Evolutionary conservation across 805 yeast genomes (phyloP), one percentile per base, ranked within the genome.

Genomic region (Priceomyces haplophilus): DNA sequence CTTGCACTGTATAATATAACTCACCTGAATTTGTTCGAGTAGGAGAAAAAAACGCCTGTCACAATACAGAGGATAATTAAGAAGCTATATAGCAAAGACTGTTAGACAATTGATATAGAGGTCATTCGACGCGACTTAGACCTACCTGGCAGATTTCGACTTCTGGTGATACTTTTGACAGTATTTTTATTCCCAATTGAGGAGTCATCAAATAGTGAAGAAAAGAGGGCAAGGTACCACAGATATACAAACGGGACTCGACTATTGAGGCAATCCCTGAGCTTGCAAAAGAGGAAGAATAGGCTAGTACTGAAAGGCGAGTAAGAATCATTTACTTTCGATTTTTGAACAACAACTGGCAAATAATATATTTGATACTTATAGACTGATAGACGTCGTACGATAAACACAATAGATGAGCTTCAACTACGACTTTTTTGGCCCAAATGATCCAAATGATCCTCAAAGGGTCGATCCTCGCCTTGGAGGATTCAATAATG

Each of bases 371-470:
- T 27, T 27, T 27, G 31, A 27, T 27, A 27, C 37, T 40, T 25
- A 40, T 27, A 34, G 38, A 35, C 38, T 18, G 24, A 25, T 25
- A 24, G 39, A 30, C 21, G 8, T 16, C n/a, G n/a, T 20, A 41
- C 23, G 19, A 19, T 36, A 37, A 37, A 38, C 20, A 30, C 21
- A 31, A 37, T 20, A 20, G 31, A 62, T 62, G 67, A 58, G 53
- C 49, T 56, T 65, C 47, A 59, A 63, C 38, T 64, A 65, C 35
- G 67, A 66, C 40, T 64, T 67, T 47, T 55, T 66, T 47, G 43
- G 47, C 16, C 35, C 36, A 15, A 29, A 34, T 13, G 32, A 15
- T 29, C 30, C 16, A 13, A 13, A 32, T 10, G 35, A 32, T 10
- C 23, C 19, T 6, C 35, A 32, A 20, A 32, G 39, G 7, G 11